These are phyloP conservation scores for Cordyceps javanica DNA, from an alignment of 2,329 filamentous ascomycete species.

Conservation along the genomic window DNA sequence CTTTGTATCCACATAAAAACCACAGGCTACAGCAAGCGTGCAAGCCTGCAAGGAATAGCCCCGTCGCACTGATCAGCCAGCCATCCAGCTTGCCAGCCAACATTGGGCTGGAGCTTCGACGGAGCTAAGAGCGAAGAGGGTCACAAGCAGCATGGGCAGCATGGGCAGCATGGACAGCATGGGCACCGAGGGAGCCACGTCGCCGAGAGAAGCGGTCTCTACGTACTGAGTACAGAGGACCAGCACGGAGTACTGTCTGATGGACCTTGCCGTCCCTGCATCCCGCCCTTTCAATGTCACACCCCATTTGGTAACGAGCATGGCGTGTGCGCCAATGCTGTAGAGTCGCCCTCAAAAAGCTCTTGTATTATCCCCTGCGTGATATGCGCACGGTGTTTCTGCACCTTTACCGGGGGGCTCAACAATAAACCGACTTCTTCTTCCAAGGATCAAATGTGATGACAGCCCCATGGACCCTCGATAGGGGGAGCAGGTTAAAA, in stretches of 20 bases:
- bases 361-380: neutral
- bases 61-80: constrained; percentile 12
- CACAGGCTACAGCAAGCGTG: too few relatives aligned
- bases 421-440: neutral
- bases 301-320: neutral
- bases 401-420: neutral
- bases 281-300: too few relatives aligned
- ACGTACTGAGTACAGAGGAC: too few relatives aligned
- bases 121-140: neutral
- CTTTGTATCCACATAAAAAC: constrained; percentile 12
- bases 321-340: neutral
- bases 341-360: neutral
- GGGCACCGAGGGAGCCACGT: too few relatives aligned
- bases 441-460: neutral
- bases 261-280: too few relatives aligned
- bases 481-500: neutral
- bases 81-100: constrained; percentile 1
- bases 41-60: neutral
- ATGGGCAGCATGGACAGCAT: too few relatives aligned
- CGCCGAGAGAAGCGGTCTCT: too few relatives aligned
- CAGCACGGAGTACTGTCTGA: too few relatives aligned
- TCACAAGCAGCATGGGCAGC: too few relatives aligned
- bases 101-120: neutral
- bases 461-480: neutral
- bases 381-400: constrained; percentile 3